Evolutionary conservation across 1,284 basidiomycete genomes (phyloP), one percentile per base, ranked within the genome.

Genomic region (Phenoliferia sp.): DNA sequence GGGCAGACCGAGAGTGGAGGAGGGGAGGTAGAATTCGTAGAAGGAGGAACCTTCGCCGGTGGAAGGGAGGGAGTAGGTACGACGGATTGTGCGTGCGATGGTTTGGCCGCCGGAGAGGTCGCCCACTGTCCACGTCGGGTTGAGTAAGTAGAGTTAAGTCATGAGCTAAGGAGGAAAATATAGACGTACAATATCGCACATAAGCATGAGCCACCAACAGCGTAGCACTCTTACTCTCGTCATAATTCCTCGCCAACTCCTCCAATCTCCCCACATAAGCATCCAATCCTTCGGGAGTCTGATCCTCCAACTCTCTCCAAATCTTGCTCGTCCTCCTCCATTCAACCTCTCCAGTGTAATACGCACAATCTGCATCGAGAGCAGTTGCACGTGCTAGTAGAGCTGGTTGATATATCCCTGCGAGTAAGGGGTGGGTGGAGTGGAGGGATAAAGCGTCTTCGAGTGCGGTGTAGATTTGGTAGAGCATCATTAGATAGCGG

Each of bases 1-100:
- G 28, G 58, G 59, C 4, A 65, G 50, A 29, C 59, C 59, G 3
- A 22, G 12, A 19, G n/a, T 55, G 1, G 56, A 58, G 31, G 35
- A 32, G 22, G 59, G 58, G 33, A 65, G 28, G 59, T 34, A 65
- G 58, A 65, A 65, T 31, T 65, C 64, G 59, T 65, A 65, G 59
- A 65, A 65, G 15, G 58, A 35, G 28, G 59, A 31, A 9, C 64
- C 64, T 61, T 65, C 64, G 44, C 64, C 64, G 17, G 64, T 39
- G 19, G 10, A 4, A 12, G 64, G 64, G 50, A 65, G 58, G n/a
- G 19, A 4, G 59, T 61, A 65, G 2, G 59, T 7, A 31, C 56
- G 54, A 28, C 59, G 48, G 2, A 65, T 36, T 2, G 44, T 34
- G 6, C 58, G 39, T 9, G 64, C 58, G 34, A 65, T 61, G 12